Evolutionary conservation across 176 grass and related monocot genomes (phyloP).

Genomic region (Cenchrus americanus): DNA sequence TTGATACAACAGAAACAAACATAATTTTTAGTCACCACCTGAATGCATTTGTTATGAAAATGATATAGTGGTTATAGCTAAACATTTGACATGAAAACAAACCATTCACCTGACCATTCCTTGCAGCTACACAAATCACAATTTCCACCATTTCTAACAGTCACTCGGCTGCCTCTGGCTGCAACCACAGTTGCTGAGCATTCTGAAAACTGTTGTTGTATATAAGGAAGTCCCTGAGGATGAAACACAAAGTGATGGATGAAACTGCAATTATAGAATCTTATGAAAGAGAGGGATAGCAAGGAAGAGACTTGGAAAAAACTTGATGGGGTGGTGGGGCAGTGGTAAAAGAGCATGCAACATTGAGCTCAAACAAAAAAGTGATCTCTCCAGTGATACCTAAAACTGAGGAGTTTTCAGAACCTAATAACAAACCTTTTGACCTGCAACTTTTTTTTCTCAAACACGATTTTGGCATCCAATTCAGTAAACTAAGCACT

Average conservation of each 20-base stretch:
- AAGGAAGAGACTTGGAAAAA: no score
- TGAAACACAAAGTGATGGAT: neutral
- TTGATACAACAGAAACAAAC: constrained; percentile 19
- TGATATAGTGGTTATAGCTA: neutral
- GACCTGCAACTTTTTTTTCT: neutral
- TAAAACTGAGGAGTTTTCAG: no score
- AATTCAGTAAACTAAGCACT: constrained; percentile 15
- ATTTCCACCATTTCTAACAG: constrained; percentile 42
- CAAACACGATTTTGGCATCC: neutral
- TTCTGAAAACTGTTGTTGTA: neutral
- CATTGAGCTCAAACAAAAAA: no score
- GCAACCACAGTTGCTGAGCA: constrained; percentile 37
- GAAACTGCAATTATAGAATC: neutral
- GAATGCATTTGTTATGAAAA: constrained; percentile 16
- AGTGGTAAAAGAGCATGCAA: no score
- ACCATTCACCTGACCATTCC: constrained; percentile 20
- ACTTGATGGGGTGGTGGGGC: no score
- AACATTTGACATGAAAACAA: constrained; percentile 17
- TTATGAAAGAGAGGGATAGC: neutral
- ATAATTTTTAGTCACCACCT: neutral
- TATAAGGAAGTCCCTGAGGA: constrained; percentile 3
- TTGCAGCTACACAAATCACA: constrained; percentile 39
- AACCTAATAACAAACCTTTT: neutral
- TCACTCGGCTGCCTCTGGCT: constrained; percentile 26
- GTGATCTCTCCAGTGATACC: no score